A percentile compares a stretch with the other conserved stretches of the same genome.
Conservation (phyloP, 495 filamentous ascomycete species). For the Penicillium bovifimosum region DNA sequence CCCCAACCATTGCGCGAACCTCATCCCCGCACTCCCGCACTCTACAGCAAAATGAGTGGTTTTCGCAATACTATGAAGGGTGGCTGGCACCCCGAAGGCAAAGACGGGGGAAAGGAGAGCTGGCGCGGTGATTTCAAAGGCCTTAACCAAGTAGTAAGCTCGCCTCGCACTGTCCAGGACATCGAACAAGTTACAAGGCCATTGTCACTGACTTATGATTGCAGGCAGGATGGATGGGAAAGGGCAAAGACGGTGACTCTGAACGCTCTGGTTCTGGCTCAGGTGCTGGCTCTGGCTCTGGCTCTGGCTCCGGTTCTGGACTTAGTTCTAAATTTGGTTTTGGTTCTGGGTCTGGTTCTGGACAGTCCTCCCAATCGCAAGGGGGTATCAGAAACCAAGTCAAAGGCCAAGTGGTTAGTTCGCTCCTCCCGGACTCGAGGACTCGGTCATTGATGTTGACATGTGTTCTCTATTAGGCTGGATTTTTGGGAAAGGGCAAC, state of each 20-base stretch:
- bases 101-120: conserved; percentile 50
- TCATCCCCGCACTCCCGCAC: conserved; percentile 7
- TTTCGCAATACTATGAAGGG: conserved; percentile 47
- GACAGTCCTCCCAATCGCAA: not conserved
- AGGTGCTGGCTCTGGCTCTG: not conserved
- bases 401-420: conserved; percentile 44
- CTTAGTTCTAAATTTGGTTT: too few species aligned
- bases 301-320: not conserved
- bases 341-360: not conserved
- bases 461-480: conserved; percentile 13
- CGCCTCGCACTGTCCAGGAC: not conserved
- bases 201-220: conserved; percentile 6
- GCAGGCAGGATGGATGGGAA: conserved; percentile 41
- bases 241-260: conserved; percentile 36
- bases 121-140: conserved; percentile 57
- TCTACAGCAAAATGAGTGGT: conserved; percentile 41
- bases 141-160: conserved; percentile 52
- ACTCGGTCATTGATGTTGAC: conserved; percentile 8
- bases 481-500: conserved; percentile 48
- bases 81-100: conserved; percentile 56
- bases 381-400: conserved; percentile 28
- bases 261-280: too few species aligned
- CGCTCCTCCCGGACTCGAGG: not conserved
- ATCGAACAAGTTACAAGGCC: conserved; percentile 1
- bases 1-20: not conserved